Conservation (phyloP, 352 stramenopile genomes). For the Aphanomyces euteiches region DNA sequence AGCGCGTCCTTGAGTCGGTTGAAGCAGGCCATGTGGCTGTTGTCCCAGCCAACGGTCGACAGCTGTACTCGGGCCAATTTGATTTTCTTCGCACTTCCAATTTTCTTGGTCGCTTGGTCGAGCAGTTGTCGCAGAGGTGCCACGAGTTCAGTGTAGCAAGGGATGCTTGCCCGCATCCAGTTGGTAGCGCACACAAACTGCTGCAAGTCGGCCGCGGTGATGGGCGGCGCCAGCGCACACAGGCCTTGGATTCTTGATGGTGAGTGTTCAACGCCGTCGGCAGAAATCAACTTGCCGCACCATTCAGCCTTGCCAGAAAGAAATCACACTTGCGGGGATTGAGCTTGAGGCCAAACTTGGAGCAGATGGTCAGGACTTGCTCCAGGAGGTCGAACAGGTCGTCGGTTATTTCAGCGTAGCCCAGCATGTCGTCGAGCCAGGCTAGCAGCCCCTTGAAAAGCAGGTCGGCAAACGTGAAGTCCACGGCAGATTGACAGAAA, state of each 20-base stretch:
- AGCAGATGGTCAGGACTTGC: slow-evolving; percentile 26
- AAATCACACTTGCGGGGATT: slow-evolving; percentile 39
- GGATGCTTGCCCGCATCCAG: slow-evolving; percentile 32
- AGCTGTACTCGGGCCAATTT: no score
- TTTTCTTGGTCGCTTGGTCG: no score
- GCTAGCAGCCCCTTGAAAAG: slow-evolving; percentile 30
- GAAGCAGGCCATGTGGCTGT: neutral
- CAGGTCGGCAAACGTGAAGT: slow-evolving; percentile 20
- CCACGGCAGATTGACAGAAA: neutral
- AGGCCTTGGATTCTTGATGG: slow-evolving; percentile 35
- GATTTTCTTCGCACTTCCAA: no score
- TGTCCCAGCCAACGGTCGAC: no score
- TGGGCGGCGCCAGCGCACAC: slow-evolving; percentile 26
- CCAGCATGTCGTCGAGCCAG: slow-evolving; percentile 37
- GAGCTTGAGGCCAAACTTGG: slow-evolving; percentile 37
- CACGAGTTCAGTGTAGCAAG: no score
- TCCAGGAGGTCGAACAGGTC: slow-evolving; percentile 30
- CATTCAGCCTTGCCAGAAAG: slow-evolving; percentile 32
- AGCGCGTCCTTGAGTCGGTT: slow-evolving; percentile 24
- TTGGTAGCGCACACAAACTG: slow-evolving; percentile 37
- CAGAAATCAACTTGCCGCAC: slow-evolving; percentile 34
- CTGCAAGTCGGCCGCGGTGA: slow-evolving; percentile 33
- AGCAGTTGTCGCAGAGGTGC: no score
- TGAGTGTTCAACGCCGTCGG: slow-evolving; percentile 28
- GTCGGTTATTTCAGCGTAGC: slow-evolving; percentile 23